A percentile compares a stretch with the other conserved stretches of the same genome.
phyloP scores from a whole-genome alignment of 352 stramenopile species.

The Phytophthora fragariae region DNA sequence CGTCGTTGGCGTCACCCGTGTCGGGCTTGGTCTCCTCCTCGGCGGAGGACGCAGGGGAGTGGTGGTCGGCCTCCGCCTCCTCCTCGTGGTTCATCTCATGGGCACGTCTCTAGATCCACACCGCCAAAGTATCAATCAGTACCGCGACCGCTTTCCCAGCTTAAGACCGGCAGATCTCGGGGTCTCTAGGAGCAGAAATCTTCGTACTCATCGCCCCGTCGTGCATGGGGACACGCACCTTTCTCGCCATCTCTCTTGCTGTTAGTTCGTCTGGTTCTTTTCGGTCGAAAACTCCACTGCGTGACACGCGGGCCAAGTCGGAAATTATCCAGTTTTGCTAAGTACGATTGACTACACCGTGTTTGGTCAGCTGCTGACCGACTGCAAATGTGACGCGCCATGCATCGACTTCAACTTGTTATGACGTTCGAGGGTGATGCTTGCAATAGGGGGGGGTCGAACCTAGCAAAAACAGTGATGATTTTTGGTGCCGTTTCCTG shows the following conservation, averaged over 20 bases:
- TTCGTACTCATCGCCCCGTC: not conserved
- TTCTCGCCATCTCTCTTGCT: conserved; percentile 37
- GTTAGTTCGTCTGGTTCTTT: conserved; percentile 2
- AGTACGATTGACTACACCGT: conserved; percentile 7
- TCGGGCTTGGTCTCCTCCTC: conserved; percentile 31
- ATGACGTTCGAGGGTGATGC: not conserved
- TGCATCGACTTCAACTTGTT: conserved; percentile 26
- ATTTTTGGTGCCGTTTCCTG: too few species aligned
- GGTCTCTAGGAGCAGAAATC: not conserved
- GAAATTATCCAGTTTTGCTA: conserved; percentile 9
- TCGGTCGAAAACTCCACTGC: conserved; percentile 27
- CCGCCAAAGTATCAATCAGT: conserved; percentile 17
- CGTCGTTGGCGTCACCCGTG: conserved; percentile 17
- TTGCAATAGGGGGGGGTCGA: too few species aligned
- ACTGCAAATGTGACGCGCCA: conserved; percentile 26
- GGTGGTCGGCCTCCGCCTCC: conserved; percentile 39
- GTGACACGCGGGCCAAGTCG: conserved; percentile 25
- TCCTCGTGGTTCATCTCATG: conserved; percentile 50
- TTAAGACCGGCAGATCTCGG: not conserved
- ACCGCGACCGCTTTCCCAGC: not conserved
- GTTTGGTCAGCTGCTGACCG: not conserved
- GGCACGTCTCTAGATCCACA: conserved; percentile 42
- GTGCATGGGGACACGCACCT: conserved; percentile 29
- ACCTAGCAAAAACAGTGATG: too few species aligned
- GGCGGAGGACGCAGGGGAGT: not conserved